phyloP scores from a whole-genome alignment of 768 basidiomycete genomes.

The Leccinum sublutescens region DNA sequence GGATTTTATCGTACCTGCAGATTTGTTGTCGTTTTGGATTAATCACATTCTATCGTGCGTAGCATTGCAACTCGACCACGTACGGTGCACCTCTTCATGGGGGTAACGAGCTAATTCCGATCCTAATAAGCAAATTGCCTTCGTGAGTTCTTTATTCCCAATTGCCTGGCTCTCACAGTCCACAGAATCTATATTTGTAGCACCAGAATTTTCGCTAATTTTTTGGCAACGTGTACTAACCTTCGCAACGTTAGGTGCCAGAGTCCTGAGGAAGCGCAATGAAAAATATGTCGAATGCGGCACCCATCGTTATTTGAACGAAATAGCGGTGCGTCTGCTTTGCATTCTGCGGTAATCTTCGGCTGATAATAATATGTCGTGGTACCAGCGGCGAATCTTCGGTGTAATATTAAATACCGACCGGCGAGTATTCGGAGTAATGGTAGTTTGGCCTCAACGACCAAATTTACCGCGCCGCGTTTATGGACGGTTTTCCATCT shows the following conservation, averaged over 20 bases:
- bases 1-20: slow-evolving; percentile 16
- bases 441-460: background rate
- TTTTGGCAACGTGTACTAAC: background rate
- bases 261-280: background rate
- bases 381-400: slow-evolving; percentile 8
- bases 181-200: background rate
- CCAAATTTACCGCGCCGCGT: too few species aligned
- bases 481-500: too few species aligned
- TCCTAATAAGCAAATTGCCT: background rate
- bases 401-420: background rate
- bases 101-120: background rate
- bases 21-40: slow-evolving; percentile 15
- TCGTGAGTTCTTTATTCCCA: background rate
- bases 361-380: background rate
- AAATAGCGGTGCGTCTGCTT: background rate
- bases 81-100: background rate
- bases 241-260: background rate
- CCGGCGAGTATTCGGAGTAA: slow-evolving; percentile 3
- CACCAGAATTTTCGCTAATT: background rate
- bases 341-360: background rate
- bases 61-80: background rate
- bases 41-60: slow-evolving; percentile 5
- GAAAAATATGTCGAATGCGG: too few species aligned
- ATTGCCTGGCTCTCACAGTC: background rate
- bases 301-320: background rate